phyloP scores from a whole-genome alignment of 139 green algal species.

The Desmodesmus armatus region DNA sequence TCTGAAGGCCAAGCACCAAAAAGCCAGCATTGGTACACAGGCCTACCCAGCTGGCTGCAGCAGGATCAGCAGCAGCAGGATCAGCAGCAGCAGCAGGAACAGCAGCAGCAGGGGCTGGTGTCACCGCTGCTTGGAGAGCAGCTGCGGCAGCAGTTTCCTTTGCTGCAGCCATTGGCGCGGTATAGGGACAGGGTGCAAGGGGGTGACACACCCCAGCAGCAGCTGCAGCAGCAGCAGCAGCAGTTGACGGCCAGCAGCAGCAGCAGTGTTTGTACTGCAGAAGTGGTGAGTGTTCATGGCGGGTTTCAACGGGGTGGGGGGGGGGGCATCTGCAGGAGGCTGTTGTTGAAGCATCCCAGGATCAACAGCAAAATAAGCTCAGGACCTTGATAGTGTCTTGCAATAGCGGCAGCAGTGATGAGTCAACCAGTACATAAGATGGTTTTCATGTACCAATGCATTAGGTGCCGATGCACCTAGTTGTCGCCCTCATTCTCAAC shows the following conservation, averaged over 20 bases:
- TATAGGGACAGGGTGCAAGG: not conserved
- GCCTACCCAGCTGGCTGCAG: not conserved
- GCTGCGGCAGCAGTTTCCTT: not conserved
- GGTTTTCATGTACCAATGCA: not conserved
- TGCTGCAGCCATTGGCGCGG: not conserved
- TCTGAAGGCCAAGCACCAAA: not conserved
- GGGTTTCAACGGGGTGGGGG: not conserved
- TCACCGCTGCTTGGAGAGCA: not conserved
- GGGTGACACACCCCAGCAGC: not conserved
- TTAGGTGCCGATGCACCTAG: not conserved
- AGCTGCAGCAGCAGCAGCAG: not conserved
- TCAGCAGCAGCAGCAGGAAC: too few relatives aligned
- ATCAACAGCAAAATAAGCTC: not conserved
- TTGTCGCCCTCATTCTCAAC: too few relatives aligned
- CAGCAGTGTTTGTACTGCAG: not conserved
- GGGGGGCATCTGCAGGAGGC: too few relatives aligned
- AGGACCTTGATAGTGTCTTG: not conserved
- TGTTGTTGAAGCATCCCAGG: too few relatives aligned
- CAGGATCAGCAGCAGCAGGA: too few relatives aligned
- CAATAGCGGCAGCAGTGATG: not conserved
- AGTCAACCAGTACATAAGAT: not conserved
- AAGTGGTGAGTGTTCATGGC: not conserved
- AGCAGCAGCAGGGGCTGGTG: too few relatives aligned
- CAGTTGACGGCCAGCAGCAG: not conserved
- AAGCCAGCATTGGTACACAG: not conserved